Evolutionary conservation across 208 protist genomes (phyloP).

Genomic region (Leishmania amazonensis): DNA sequence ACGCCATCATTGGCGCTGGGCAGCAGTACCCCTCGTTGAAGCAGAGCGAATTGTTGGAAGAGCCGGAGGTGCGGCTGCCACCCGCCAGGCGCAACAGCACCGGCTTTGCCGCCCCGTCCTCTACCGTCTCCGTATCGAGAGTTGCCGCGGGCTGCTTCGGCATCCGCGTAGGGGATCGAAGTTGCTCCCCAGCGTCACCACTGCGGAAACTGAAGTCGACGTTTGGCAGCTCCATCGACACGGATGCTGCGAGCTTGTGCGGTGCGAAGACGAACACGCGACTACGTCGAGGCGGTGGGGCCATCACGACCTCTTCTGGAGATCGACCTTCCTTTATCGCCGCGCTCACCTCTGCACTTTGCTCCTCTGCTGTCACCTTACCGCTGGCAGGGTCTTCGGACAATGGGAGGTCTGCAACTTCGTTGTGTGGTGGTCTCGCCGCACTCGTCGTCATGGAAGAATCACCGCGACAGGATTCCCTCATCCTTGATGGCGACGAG

Average conservation of each 20-base stretch:
- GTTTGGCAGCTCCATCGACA: constrained; percentile 8
- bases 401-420: background rate
- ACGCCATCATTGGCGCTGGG: constrained; percentile 1
- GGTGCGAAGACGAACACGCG: constrained; percentile 22
- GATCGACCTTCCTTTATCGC: background rate
- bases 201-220: background rate
- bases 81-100: constrained; percentile 6
- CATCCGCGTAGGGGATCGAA: background rate
- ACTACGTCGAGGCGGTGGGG: constrained; percentile 2
- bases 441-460: background rate
- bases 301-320: background rate
- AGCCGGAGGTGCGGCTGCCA: constrained; percentile 16
- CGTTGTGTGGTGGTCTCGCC: background rate
- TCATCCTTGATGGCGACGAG: background rate
- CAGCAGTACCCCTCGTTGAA: constrained; percentile 28
- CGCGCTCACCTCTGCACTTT: background rate
- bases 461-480: background rate
- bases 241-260: constrained; percentile 7
- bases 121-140: background rate
- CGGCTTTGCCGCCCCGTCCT: constrained; percentile 9
- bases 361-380: too few relatives aligned
- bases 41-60: constrained; percentile 14
- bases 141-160: background rate
- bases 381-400: background rate
- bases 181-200: background rate